phyloP scores from a whole-genome alignment of 73 alveolate species.

The Uronychia setigera region DNA sequence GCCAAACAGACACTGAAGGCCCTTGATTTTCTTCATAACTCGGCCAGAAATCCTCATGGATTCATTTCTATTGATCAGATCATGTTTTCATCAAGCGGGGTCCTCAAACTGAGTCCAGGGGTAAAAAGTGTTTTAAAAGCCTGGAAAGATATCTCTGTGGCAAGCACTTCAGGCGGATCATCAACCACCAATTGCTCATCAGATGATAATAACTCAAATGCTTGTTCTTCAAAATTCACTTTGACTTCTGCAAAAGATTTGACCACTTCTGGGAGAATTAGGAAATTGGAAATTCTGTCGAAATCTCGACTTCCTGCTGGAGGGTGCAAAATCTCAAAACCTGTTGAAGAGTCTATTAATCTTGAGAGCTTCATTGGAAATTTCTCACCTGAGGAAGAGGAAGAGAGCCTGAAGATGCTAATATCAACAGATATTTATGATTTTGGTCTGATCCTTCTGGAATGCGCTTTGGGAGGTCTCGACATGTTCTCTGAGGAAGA shows the following conservation, averaged over 20 bases:
- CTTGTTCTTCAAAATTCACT: neutral
- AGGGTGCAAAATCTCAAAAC: neutral
- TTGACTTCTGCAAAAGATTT: neutral
- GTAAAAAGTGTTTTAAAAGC: neutral
- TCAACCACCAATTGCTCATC: neutral
- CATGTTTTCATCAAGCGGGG: neutral
- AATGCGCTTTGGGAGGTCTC: neutral
- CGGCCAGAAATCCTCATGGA: slow-evolving; percentile 4
- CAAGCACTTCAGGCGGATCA: neutral
- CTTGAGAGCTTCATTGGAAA: neutral
- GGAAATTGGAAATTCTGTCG: neutral
- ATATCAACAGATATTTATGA: neutral
- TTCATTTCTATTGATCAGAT: neutral
- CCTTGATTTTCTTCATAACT: slow-evolving; percentile 16
- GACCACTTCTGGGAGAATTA: neutral
- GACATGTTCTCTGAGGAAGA: neutral
- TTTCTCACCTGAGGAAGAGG: neutral
- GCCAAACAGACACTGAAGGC: neutral
- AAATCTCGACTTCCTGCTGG: neutral
- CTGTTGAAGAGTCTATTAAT: neutral
- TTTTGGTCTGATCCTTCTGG: neutral
- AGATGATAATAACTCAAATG: neutral
- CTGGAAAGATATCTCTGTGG: neutral
- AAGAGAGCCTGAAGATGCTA: neutral
- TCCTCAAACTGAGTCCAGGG: neutral